Percentiles rank a stretch among this genome's conserved stretches.
These are phyloP conservation scores for Diversispora epigaea DNA, from an alignment of 192 early-diverging fungal species.

Conservation along the genomic window DNA sequence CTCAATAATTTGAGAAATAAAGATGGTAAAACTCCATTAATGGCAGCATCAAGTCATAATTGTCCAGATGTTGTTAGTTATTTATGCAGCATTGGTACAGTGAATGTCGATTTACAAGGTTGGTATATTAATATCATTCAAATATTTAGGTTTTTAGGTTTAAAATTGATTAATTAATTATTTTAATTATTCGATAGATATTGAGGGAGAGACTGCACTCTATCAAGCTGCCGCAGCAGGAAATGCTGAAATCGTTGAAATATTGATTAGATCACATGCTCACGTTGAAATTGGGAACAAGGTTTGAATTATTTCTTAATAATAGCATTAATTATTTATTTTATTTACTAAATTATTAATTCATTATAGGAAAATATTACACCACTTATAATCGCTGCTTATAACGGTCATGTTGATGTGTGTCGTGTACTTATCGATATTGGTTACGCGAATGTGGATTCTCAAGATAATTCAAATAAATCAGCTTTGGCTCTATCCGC, in stretches of 20 bases:
- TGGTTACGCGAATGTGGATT: constrained; percentile 44
- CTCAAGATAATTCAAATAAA: constrained; percentile 44
- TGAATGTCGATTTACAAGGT: constrained; percentile 41
- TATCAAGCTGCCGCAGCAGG: constrained; percentile 44
- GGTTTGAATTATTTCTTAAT: constrained; percentile 27
- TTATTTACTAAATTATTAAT: neutral
- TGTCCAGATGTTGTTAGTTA: constrained; percentile 37
- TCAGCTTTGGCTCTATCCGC: constrained; percentile 40
- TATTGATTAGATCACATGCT: constrained; percentile 40
- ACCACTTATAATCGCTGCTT: constrained; percentile 66
- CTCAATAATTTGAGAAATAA: constrained; percentile 39
- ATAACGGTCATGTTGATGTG: constrained; percentile 51
- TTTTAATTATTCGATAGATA: constrained; percentile 34
- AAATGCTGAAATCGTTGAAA: constrained; percentile 39
- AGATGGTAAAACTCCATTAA: constrained; percentile 45
- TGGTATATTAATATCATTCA: neutral
- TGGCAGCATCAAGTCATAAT: constrained; percentile 46
- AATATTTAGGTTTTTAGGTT: neutral
- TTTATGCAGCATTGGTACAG: constrained; percentile 30
- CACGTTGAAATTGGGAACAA: constrained; percentile 39
- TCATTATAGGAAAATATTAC: constrained; percentile 46
- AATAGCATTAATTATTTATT: neutral
- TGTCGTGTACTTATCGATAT: constrained; percentile 45
- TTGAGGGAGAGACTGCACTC: constrained; percentile 45
- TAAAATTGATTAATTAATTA: constrained; percentile 2